phyloP scores from a whole-genome alignment of 306 rosid genomes.

The Spatholobus suberectus region DNA sequence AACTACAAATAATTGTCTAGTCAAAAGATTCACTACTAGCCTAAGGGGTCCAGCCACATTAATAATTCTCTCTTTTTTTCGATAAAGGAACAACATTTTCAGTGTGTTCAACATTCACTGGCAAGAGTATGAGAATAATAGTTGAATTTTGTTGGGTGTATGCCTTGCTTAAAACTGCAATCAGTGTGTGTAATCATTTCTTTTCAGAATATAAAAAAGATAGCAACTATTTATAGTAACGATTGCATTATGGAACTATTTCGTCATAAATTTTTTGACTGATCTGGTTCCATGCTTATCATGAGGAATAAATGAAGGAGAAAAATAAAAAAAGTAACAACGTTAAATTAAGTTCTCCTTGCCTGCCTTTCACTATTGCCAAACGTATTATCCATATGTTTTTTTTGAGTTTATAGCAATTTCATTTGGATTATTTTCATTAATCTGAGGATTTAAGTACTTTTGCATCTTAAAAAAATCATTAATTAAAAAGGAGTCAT shows the following conservation, averaged over 20 bases:
- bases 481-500: not conserved
- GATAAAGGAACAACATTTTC: not conserved
- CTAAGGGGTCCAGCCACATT: not conserved
- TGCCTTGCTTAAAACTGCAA: not conserved
- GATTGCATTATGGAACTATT: not conserved
- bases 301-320: not conserved
- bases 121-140: not conserved
- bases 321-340: not conserved
- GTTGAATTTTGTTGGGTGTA: not conserved
- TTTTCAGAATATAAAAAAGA: not conserved
- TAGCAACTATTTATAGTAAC: not conserved
- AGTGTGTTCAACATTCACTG: not conserved
- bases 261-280: not conserved
- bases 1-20: not conserved
- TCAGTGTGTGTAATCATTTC: not conserved
- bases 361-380: not conserved
- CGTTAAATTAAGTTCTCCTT: not conserved
- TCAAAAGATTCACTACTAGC: not conserved
- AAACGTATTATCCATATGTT: not conserved
- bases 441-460: not conserved
- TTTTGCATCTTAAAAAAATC: not conserved
- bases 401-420: not conserved
- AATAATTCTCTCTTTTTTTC: not conserved
- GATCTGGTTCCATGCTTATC: not conserved
- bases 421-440: not conserved